A percentile compares a stretch with the other conserved stretches of the same genome.
Evolutionary conservation across 2,329 filamentous ascomycete species (phyloP).

Genomic region (Gremmenia infestans): DNA sequence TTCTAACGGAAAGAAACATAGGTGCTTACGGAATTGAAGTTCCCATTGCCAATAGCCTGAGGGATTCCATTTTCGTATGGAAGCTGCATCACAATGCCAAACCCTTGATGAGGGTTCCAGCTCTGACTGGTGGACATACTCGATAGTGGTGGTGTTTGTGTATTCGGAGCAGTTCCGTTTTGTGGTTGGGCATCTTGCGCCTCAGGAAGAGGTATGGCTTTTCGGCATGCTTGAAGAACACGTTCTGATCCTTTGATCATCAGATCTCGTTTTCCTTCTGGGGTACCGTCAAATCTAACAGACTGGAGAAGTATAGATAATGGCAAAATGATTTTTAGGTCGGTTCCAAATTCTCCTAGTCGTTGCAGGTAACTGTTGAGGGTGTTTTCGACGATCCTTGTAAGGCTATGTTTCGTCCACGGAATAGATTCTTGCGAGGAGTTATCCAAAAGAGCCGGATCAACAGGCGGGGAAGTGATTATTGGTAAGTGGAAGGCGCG

Average conservation of each 20-base stretch:
- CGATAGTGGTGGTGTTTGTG: background rate
- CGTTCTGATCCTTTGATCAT: conserved; percentile 30
- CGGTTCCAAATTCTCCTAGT: conserved; percentile 27
- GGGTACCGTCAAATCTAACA: conserved; percentile 26
- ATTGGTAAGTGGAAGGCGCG: conserved; percentile 8
- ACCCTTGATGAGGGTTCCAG: background rate
- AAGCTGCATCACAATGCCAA: background rate
- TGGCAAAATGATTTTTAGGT: conserved; percentile 31
- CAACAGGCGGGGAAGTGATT: background rate
- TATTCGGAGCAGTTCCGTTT: background rate
- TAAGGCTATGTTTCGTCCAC: conserved; percentile 27
- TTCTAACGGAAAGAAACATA: background rate
- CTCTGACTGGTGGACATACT: background rate
- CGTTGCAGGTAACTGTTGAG: conserved; percentile 27
- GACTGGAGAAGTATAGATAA: conserved; percentile 30
- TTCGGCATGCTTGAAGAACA: conserved; percentile 21
- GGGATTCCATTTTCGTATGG: background rate
- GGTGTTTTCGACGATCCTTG: conserved; percentile 28
- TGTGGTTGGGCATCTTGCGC: background rate
- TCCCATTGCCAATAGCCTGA: background rate
- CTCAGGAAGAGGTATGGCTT: conserved; percentile 6
- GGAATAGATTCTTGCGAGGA: conserved; percentile 2
- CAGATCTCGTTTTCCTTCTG: conserved; percentile 21
- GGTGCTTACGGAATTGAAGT: conserved; percentile 1
- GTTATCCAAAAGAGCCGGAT: background rate